Evolutionary conservation across 352 stramenopile genomes (phyloP).

Genomic region (Globisporangium splendens): DNA sequence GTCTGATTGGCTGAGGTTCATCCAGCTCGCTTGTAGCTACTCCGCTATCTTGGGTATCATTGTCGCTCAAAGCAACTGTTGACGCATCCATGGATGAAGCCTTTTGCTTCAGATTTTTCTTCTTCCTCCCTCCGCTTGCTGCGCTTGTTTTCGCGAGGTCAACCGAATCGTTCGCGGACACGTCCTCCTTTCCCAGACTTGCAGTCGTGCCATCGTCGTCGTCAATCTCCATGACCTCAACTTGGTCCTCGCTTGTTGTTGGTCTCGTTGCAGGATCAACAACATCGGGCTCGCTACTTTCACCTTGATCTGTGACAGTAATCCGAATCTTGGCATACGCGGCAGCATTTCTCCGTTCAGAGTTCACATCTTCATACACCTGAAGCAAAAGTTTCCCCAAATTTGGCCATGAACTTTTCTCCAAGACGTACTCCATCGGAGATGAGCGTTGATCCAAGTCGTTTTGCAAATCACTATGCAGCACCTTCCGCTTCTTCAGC

Average conservation of each 20-base stretch:
- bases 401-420: conserved; percentile 40
- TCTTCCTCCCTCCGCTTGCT: background rate
- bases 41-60: conserved; percentile 41
- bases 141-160: too few species aligned
- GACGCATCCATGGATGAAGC: conserved; percentile 5
- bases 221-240: background rate
- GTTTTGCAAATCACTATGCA: conserved; percentile 18
- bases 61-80: conserved; percentile 21
- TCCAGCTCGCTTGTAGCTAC: conserved; percentile 21
- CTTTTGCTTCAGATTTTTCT: conserved; percentile 9
- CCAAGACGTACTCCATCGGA: conserved; percentile 35
- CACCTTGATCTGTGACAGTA: conserved; percentile 11
- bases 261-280: background rate
- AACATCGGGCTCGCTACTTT: background rate
- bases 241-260: background rate
- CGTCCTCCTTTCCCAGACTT: background rate
- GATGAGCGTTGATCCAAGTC: conserved; percentile 14
- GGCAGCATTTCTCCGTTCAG: conserved; percentile 19
- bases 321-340: conserved; percentile 26
- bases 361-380: conserved; percentile 55
- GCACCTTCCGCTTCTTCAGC: conserved; percentile 29
- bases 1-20: conserved; percentile 26
- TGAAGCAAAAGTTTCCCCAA: conserved; percentile 60
- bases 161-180: too few species aligned
- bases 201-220: background rate